Base-by-base conservation (phyloP, 1,284 basidiomycete genomes). In the Volvariella surrecta region DNA sequence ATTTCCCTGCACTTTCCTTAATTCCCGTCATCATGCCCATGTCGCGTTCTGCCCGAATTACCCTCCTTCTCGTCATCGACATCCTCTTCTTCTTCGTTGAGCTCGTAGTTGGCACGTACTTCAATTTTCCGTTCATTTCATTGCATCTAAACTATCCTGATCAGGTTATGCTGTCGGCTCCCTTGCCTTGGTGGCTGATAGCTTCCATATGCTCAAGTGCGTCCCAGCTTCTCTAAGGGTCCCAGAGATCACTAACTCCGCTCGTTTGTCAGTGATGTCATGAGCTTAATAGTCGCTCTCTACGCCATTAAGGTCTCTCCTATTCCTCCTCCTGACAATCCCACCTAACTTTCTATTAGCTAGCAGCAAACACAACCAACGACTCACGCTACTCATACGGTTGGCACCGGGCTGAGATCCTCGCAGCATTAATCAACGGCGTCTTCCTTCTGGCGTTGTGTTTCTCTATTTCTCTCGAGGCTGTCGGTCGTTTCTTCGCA, bases 401-500 rank as follows among this genome's bases (percentile, higher is more conserved):
- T 16, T 98, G 94, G 93, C 95, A 99, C 64, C 77, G 96, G 45
- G 96, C 96, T n/a, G 96, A 99, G 60, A 96, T 99, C 48, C 76
- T 99, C 6, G 92, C 92, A 21, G 91, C 92, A 0, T 74, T 99
- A 38, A 70, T 98, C 57, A 99, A 99, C 57, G 95, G 96, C 40
- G 94, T 98, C 44, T 98, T 98, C 68, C 77, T 99, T 2, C 61
- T 71, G 6, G 95, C 96, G 0, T 78, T 99, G 1, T 99, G 95
- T 68, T 93, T 97, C 64, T 91, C 92, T 13, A 97, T 99, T 57
- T 86, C 79, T 42, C 70, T 99, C 58, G 95, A 99, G 62, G 95
- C 96, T 4, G 66, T 99, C 38, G 82, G 90, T 51, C 79, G 96
- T 28, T 89, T 97, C 66, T 85, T 97, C 64, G 79, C 74, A 50